These are phyloP conservation scores for Xenoacremonium recifei DNA, from an alignment of 2,329 filamentous ascomycete genomes.

Conservation along the genomic window DNA sequence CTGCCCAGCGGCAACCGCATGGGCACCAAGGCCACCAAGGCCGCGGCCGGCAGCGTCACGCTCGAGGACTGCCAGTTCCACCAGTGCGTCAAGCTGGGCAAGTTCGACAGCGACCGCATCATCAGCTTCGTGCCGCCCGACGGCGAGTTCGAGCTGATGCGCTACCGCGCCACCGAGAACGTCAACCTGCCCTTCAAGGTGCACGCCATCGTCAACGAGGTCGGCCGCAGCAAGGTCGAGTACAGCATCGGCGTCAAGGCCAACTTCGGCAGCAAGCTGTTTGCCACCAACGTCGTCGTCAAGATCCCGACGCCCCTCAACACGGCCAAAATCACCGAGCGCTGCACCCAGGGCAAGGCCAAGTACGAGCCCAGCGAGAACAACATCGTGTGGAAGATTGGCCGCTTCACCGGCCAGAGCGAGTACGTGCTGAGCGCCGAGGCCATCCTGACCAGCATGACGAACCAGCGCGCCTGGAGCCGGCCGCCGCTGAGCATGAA, in stretches of 20 bases:
- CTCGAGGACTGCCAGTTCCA: constrained; percentile 99
- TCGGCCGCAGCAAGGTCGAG: constrained; percentile 95
- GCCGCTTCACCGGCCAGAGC: constrained; percentile 95
- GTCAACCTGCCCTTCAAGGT: constrained; percentile 99
- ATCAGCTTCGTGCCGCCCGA: constrained; percentile 97
- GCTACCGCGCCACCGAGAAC: constrained; percentile 96
- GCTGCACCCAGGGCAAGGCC: constrained; percentile 92
- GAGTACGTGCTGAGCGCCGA: constrained; percentile 95
- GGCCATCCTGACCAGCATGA: constrained; percentile 92
- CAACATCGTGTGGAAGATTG: constrained; percentile 98
- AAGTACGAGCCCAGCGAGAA: constrained; percentile 99
- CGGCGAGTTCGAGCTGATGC: constrained; percentile 98
- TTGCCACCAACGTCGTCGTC: constrained; percentile 93
- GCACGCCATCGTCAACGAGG: constrained; percentile 96
- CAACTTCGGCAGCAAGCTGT: constrained; percentile 94
- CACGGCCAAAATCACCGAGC: constrained; percentile 88
- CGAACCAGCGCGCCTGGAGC: constrained; percentile 96
- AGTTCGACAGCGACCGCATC: constrained; percentile 94
- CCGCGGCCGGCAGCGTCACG: constrained; percentile 91
- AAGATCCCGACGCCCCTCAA: constrained; percentile 95
- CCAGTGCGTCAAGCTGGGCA: constrained; percentile 95
- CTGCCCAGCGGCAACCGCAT: constrained; percentile 73
- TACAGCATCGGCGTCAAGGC: constrained; percentile 97
- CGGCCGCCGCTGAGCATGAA: constrained; percentile 87
- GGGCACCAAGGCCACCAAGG: constrained; percentile 87